Evolutionary conservation across 768 basidiomycete genomes (phyloP).

Genomic region (Naganishia vaughanmartiniae): DNA sequence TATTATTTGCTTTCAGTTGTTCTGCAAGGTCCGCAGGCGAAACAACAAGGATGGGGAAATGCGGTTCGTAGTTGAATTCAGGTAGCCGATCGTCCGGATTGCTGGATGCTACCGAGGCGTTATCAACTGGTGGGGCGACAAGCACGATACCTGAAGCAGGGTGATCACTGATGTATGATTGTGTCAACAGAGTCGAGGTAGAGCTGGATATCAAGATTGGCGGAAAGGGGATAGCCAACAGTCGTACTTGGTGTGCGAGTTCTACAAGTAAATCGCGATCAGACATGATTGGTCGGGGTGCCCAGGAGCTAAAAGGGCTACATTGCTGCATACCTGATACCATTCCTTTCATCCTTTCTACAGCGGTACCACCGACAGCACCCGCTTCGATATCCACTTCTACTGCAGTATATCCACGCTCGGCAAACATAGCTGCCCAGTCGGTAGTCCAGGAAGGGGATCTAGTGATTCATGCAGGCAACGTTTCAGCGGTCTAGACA

Average conservation of each 20-base stretch:
- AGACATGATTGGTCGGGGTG: neutral
- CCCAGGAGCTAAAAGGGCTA: neutral
- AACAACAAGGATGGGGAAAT: constrained; percentile 63
- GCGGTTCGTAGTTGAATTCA: constrained; percentile 63
- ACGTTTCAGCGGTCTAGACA: neutral
- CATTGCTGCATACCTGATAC: constrained; percentile 22
- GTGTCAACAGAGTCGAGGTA: constrained; percentile 59
- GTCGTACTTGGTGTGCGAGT: constrained; percentile 46
- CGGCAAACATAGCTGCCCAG: constrained; percentile 49
- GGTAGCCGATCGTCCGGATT: constrained; percentile 13
- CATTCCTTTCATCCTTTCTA: constrained; percentile 27
- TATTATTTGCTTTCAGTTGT: constrained; percentile 52
- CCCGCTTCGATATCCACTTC: constrained; percentile 46
- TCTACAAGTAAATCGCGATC: constrained; percentile 6
- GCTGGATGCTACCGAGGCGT: constrained; percentile 35
- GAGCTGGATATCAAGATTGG: constrained; percentile 45
- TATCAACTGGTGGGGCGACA: constrained; percentile 60
- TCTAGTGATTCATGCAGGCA: neutral
- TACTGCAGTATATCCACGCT: constrained; percentile 48
- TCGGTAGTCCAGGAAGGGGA: neutral
- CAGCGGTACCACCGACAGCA: neutral
- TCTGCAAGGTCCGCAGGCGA: constrained; percentile 52
- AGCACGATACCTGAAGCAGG: constrained; percentile 65
- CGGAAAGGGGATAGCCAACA: constrained; percentile 50
- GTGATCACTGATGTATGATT: constrained; percentile 68